phyloP scores from a whole-genome alignment of 441 rosid genomes.

The Geranium incanum region DNA sequence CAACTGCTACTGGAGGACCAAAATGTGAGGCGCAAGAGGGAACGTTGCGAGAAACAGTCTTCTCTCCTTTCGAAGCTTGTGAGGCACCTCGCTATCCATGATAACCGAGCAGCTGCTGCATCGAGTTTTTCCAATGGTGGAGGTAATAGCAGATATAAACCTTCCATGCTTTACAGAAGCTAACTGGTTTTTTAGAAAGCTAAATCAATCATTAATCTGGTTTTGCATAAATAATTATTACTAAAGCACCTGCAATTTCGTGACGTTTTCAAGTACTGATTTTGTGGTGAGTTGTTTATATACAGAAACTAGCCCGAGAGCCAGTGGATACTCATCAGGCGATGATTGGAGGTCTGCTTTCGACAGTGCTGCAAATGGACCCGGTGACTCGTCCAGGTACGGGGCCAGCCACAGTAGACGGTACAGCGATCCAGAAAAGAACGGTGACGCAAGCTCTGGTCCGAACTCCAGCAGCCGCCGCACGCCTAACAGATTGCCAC shows the following conservation, averaged over 20 bases:
- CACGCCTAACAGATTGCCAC: constrained; percentile 79
- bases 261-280: background rate
- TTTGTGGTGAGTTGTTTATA: background rate
- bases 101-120: constrained; percentile 88
- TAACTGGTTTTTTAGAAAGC: background rate
- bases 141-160: constrained; percentile 33
- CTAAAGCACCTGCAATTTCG: background rate
- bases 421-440: constrained; percentile 73
- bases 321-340: constrained; percentile 45
- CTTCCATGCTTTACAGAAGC: background rate
- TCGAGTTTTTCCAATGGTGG: constrained; percentile 62
- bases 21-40: constrained; percentile 71
- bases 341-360: constrained; percentile 99
- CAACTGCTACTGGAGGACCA: constrained; percentile 86
- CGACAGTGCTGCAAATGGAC: constrained; percentile 74
- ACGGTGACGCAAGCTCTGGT: constrained; percentile 56
- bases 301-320: constrained; percentile 78
- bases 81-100: constrained; percentile 80
- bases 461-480: constrained; percentile 57
- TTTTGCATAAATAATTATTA: background rate
- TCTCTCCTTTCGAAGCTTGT: constrained; percentile 75
- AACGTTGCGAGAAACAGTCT: constrained; percentile 76
- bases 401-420: constrained; percentile 64
- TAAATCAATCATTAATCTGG: background rate
- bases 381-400: constrained; percentile 41